phyloP scores from a whole-genome alignment of 306 rosid species.

The Biancaea sappan region DNA sequence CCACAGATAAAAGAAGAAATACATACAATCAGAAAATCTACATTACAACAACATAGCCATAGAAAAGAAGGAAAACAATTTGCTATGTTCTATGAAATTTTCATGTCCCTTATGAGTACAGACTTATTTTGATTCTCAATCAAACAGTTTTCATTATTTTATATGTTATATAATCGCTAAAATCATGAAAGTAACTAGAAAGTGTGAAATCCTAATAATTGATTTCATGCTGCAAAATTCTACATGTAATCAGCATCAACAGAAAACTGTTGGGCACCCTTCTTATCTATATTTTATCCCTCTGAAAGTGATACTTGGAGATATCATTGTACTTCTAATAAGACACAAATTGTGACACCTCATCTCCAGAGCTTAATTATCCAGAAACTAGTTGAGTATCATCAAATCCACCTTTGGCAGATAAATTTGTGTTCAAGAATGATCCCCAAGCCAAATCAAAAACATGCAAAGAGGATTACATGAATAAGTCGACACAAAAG shows the following conservation, averaged over 20 bases:
- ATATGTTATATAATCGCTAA: background rate
- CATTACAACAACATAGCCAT: background rate
- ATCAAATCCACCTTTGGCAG: constrained; percentile 9
- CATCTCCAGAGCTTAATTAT: constrained; percentile 21
- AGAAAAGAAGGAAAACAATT: background rate
- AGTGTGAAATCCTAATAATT: constrained; percentile 19
- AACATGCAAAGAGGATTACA: constrained; percentile 17
- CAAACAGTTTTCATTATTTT: constrained; percentile 1
- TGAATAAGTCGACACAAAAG: background rate
- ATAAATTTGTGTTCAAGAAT: constrained; percentile 1
- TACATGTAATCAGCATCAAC: constrained; percentile 17
- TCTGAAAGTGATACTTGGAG: constrained; percentile 22
- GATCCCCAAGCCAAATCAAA: constrained; percentile 11
- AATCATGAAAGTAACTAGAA: background rate
- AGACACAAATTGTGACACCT: constrained; percentile 8
- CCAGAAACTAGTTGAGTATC: constrained; percentile 9
- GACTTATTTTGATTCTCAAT: constrained; percentile 2
- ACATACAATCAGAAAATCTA: constrained; percentile 16
- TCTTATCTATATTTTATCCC: background rate
- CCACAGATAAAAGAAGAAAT: background rate
- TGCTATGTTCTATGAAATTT: constrained; percentile 4
- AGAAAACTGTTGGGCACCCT: constrained; percentile 22
- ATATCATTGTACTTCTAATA: constrained; percentile 1
- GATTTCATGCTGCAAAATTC: constrained; percentile 13
- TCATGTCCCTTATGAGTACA: constrained; percentile 12